phyloP scores from a whole-genome alignment of 2,329 filamentous ascomycete genomes.

The Epichloe scottii region DNA sequence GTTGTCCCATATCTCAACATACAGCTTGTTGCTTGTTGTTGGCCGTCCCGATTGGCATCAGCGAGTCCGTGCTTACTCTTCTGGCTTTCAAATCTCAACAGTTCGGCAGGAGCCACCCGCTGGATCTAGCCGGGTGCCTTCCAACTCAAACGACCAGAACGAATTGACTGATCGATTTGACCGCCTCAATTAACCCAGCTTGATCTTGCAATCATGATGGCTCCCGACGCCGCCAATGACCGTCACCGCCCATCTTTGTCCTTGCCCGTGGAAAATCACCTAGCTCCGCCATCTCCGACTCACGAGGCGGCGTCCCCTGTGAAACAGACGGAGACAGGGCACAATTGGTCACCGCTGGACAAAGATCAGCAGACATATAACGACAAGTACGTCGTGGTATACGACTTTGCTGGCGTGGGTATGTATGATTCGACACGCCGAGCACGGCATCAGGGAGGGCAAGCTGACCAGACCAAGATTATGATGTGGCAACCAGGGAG shows the following conservation, averaged over 20 bases:
- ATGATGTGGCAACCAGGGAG: conserved; percentile 21
- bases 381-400: conserved; percentile 25
- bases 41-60: too few species aligned
- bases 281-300: background rate
- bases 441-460: background rate
- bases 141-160: too few species aligned
- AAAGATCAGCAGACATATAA: conserved; percentile 1
- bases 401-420: conserved; percentile 25
- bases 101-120: too few species aligned
- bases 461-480: conserved; percentile 14
- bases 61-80: too few species aligned
- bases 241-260: background rate
- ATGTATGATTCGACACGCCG: conserved; percentile 1
- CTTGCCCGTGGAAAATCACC: background rate
- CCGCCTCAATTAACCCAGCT: too few species aligned
- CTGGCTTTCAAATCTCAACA: too few species aligned
- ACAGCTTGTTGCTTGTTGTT: too few species aligned
- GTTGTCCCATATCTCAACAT: too few species aligned
- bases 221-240: conserved; percentile 1
- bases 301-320: background rate
- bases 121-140: too few species aligned
- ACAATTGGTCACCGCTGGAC: background rate
- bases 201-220: background rate
- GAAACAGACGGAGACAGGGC: background rate
- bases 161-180: too few species aligned